phyloP scores from a whole-genome alignment of 2,329 filamentous ascomycete species.

The Claviceps purpurea region DNA sequence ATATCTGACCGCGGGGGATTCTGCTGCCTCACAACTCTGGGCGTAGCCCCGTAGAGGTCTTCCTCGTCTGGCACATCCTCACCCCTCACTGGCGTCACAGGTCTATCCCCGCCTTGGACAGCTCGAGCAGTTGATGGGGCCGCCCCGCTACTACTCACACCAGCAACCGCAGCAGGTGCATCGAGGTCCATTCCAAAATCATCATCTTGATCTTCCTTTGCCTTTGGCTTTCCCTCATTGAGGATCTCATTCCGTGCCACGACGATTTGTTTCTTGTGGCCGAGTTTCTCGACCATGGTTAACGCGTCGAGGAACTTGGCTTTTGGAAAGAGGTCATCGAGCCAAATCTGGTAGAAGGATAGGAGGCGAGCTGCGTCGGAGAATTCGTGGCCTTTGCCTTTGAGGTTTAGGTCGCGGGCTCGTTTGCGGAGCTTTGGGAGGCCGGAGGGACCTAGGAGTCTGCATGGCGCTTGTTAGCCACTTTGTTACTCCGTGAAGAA shows the following conservation, averaged over 20 bases:
- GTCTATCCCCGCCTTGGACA: conserved; percentile 4
- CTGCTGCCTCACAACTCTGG: too few relatives aligned
- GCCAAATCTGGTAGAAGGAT: conserved; percentile 89
- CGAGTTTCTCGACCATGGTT: conserved; percentile 81
- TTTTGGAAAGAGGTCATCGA: conserved; percentile 89
- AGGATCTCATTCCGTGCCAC: conserved; percentile 72
- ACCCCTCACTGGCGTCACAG: conserved; percentile 14
- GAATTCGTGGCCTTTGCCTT: conserved; percentile 94
- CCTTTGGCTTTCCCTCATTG: conserved; percentile 52
- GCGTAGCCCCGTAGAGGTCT: conserved; percentile 32
- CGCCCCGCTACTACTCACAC: conserved; percentile 14
- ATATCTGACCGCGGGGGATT: neutral
- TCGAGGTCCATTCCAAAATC: conserved; percentile 14
- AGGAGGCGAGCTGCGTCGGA: conserved; percentile 70
- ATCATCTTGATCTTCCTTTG: conserved; percentile 13
- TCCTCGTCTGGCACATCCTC: conserved; percentile 24
- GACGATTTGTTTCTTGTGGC: conserved; percentile 69
- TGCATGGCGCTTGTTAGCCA: conserved; percentile 17
- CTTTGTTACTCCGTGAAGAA: too few relatives aligned
- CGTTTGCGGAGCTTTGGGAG: conserved; percentile 69
- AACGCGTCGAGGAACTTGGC: conserved; percentile 87
- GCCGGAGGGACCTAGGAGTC: conserved; percentile 69
- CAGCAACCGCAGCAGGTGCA: conserved; percentile 8
- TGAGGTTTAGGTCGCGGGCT: conserved; percentile 61
- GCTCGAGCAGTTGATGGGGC: conserved; percentile 5